These are phyloP conservation scores for Moniliophthora roreri DNA, from an alignment of 1,284 basidiomycete species.

Conservation along the genomic window DNA sequence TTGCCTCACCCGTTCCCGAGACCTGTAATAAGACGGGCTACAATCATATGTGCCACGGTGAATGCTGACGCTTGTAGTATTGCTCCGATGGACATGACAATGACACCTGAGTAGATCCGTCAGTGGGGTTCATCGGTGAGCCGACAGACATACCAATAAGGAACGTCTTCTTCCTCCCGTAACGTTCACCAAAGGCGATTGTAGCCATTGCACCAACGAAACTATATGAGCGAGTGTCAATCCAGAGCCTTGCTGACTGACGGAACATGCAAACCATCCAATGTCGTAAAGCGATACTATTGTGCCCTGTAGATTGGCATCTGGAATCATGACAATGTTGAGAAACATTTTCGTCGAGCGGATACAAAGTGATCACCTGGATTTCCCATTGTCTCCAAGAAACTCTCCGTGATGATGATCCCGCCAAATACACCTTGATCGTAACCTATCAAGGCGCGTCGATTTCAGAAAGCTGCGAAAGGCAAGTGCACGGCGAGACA, in stretches of 20 bases:
- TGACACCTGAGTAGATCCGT: slow-evolving; percentile 22
- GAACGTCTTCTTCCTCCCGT: slow-evolving; percentile 51
- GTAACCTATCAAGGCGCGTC: slow-evolving; percentile 31
- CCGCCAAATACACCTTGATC: slow-evolving; percentile 51
- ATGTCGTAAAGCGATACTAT: slow-evolving; percentile 49
- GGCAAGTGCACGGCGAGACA: background rate
- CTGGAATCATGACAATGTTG: slow-evolving; percentile 41
- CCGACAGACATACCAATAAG: slow-evolving; percentile 27
- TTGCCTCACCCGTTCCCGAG: slow-evolving; percentile 45
- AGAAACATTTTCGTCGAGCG: slow-evolving; percentile 21
- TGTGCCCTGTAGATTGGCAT: slow-evolving; percentile 41
- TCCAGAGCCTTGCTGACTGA: background rate
- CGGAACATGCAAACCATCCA: slow-evolving; percentile 31
- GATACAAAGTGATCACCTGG: slow-evolving; percentile 26
- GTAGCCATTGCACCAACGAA: slow-evolving; percentile 44
- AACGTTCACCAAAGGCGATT: slow-evolving; percentile 42
- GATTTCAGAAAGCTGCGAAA: background rate
- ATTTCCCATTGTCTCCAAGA: slow-evolving; percentile 44
- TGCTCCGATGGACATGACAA: slow-evolving; percentile 54
- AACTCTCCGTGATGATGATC: slow-evolving; percentile 44
- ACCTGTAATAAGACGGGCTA: slow-evolving; percentile 49
- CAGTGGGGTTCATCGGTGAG: too few relatives aligned
- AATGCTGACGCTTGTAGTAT: slow-evolving; percentile 48
- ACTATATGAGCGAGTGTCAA: background rate
- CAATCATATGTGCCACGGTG: slow-evolving; percentile 48